A percentile compares a stretch with the other conserved stretches of the same genome.
Conservation (phyloP, 2,329 filamentous ascomycete genomes). For the Parastagonospora avenae region DNA sequence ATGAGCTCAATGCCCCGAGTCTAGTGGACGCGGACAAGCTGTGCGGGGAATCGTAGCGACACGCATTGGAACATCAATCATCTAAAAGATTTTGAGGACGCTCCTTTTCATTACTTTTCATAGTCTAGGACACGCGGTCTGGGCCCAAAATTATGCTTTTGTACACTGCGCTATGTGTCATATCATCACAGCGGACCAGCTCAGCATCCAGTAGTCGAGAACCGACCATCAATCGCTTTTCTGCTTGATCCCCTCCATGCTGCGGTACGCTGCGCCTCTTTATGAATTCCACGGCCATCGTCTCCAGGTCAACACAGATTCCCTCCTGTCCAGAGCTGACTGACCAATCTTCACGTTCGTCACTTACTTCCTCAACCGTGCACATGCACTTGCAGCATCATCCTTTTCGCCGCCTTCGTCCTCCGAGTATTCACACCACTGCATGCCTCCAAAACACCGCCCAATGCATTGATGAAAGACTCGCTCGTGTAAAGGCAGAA, state of each 20-base stretch:
- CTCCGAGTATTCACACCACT: conserved; percentile 3
- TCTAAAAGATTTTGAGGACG: no score
- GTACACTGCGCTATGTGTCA: background rate
- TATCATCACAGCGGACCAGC: no score
- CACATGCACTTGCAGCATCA: background rate
- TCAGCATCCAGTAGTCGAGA: no score
- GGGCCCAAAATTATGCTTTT: background rate
- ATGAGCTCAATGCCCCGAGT: conserved; percentile 39
- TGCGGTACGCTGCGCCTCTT: no score
- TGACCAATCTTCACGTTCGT: background rate
- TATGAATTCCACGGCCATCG: no score
- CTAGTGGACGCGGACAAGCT: conserved; percentile 17
- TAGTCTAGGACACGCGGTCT: background rate
- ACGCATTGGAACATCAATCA: background rate
- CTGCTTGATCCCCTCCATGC: no score
- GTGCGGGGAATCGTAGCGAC: background rate
- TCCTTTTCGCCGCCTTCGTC: background rate
- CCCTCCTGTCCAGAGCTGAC: no score
- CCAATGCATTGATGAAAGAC: conserved; percentile 16
- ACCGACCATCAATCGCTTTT: no score
- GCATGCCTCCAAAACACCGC: conserved; percentile 15
- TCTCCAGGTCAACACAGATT: no score
- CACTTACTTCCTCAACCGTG: background rate
- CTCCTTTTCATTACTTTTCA: no score
- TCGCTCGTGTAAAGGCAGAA: background rate